Conservation (phyloP, 192 early-diverging fungal species). For the Gryganskiella cystojenkinii region DNA sequence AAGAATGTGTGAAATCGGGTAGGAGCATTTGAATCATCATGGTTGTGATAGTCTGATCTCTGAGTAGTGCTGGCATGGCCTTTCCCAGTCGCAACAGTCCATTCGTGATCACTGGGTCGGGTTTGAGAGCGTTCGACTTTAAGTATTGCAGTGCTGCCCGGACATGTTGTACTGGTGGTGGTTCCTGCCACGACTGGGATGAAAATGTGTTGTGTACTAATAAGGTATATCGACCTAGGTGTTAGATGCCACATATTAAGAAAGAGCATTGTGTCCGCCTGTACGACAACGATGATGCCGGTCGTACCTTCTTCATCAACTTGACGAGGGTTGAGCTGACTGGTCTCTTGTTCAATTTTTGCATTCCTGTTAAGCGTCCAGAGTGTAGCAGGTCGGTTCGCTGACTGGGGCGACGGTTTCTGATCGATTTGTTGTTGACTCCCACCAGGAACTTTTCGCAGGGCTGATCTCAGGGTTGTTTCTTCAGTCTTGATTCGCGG, state of each 20-base stretch:
- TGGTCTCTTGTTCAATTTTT: conserved; percentile 29
- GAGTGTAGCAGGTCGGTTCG: conserved; percentile 11
- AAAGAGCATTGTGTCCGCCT: not conserved
- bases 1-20: conserved; percentile 46
- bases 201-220: conserved; percentile 36
- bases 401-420: not conserved
- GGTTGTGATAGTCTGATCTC: conserved; percentile 19
- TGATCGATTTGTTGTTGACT: conserved; percentile 19
- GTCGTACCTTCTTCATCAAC: conserved; percentile 43
- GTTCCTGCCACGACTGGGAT: conserved; percentile 24
- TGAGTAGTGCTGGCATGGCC: conserved; percentile 34
- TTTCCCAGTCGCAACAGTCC: conserved; percentile 39
- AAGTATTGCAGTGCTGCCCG: conserved; percentile 32
- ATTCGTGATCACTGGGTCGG: conserved; percentile 35
- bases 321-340: conserved; percentile 28
- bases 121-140: conserved; percentile 42
- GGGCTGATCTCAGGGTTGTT: conserved; percentile 14
- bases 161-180: conserved; percentile 44
- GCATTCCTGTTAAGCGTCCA: conserved; percentile 28
- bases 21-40: conserved; percentile 48
- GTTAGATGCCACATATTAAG: not conserved
- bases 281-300: not conserved
- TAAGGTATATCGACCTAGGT: not conserved
- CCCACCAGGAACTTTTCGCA: conserved; percentile 28
- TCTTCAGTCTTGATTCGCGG: conserved; percentile 40